Evolutionary conservation across 345 rosid genomes (phyloP), one percentile per base, ranked within the genome.

Genomic region (Corymbia maculata): DNA sequence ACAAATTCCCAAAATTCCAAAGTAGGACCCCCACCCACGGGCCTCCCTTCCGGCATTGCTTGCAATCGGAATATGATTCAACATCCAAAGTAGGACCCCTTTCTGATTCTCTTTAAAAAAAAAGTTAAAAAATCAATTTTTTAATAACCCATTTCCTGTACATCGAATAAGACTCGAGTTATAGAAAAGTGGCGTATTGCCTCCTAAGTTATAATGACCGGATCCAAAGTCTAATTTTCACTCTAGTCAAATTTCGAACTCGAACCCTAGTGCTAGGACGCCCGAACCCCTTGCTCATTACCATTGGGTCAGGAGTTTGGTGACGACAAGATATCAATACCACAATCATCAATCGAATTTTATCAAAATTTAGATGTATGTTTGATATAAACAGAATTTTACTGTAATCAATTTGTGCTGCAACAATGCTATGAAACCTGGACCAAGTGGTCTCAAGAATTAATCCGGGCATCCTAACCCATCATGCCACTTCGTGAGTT

Each of bases 401-500:
- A 55, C 8, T 21, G 28, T 55, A 22, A 28, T 55, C 24, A 6
- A 21, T 55, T 55, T 55, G 28, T 55, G 28, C 13, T 55, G 8
- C 61, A 55, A 55, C 24, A 8, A 0, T 22, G 24, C 24, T 21
- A 10, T 9, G 2, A 4, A 28, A 61, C 26, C 3, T 26, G 4
- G 26, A 61, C 12, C 8, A 6, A 28, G 68, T 61, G 68, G 15
- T 15, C 79, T 68, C 11, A 2, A 15, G n/a, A 30, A 66, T 66
- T 42, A 8, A 0, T 8, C 21, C n/a, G 3, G 21, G 30, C 13
- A 7, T 1, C 44, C 2, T 66, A 66, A 36, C 42, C 12, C 2
- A 30, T 14, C 6, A 30, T 0, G 14, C 21, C 42, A n/a, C 14
- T 4, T 0, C 1, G 0, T 1, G 0, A 16, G 45, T 9, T 5